phyloP scores from a whole-genome alignment of 2,329 filamentous ascomycete genomes.

The Tympanopsis confertula region DNA sequence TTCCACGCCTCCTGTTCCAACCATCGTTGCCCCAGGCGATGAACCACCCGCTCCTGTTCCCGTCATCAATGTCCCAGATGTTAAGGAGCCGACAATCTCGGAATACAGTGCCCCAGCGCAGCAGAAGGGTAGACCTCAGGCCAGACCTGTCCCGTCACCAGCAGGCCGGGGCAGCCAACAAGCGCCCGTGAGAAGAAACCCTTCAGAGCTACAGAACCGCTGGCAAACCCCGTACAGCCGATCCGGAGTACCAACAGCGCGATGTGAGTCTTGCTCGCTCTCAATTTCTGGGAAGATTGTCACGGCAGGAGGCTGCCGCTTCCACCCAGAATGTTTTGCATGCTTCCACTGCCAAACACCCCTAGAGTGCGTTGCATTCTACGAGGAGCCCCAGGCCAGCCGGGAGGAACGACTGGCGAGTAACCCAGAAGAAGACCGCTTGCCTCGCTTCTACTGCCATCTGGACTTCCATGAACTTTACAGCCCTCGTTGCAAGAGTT shows the following conservation, averaged over 20 bases:
- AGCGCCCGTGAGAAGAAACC: neutral
- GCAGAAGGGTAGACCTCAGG: constrained; percentile 7
- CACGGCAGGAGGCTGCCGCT: constrained; percentile 48
- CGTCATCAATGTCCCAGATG: constrained; percentile 35
- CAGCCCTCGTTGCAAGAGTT: constrained; percentile 54
- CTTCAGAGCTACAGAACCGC: neutral
- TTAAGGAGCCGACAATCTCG: constrained; percentile 15
- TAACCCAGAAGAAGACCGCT: constrained; percentile 25
- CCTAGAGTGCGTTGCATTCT: constrained; percentile 61
- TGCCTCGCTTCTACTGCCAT: constrained; percentile 55
- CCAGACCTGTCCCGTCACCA: neutral
- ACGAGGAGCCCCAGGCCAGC: constrained; percentile 49
- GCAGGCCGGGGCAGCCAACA: neutral
- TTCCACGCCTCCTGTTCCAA: constrained; percentile 2
- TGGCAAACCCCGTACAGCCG: constrained; percentile 6
- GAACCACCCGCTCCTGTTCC: too few species aligned
- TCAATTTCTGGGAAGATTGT: constrained; percentile 57
- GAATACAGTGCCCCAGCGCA: constrained; percentile 5
- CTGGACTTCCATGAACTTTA: constrained; percentile 61
- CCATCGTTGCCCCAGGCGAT: too few species aligned
- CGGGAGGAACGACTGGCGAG: constrained; percentile 38
- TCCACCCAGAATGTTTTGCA: constrained; percentile 57
- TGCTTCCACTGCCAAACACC: constrained; percentile 54
- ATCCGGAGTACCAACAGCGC: constrained; percentile 29
- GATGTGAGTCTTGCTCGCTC: constrained; percentile 48